These are phyloP conservation scores for Coffea canephora DNA, from an alignment of 257 asterid species.

Conservation along the genomic window DNA sequence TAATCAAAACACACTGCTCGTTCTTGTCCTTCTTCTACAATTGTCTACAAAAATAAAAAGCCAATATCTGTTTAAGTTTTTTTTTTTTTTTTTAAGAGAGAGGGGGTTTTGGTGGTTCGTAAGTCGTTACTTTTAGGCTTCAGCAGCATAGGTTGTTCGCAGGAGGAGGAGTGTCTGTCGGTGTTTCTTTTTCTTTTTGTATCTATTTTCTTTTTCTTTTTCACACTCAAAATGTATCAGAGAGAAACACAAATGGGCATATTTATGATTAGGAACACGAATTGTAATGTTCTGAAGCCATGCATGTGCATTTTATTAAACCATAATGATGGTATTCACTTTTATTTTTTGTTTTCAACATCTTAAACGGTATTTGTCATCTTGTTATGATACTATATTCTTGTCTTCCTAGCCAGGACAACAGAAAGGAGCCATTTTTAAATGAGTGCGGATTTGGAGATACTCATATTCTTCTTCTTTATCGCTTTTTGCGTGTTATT, in stretches of 20 bases:
- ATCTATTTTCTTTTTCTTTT: background rate
- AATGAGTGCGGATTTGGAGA: slow-evolving; percentile 50
- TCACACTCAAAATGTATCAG: background rate
- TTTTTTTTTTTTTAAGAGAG: too few species aligned
- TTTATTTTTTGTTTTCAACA: background rate
- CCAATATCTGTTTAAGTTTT: background rate
- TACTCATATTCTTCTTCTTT: slow-evolving; percentile 16
- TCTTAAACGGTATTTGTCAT: slow-evolving; percentile 30
- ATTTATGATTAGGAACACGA: background rate
- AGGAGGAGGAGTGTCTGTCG: background rate
- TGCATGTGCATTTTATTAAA: slow-evolving; percentile 12
- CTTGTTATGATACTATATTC: slow-evolving; percentile 39
- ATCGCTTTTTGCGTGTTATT: background rate
- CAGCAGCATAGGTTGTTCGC: background rate
- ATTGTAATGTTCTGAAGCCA: background rate
- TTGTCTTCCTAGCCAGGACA: slow-evolving; percentile 45
- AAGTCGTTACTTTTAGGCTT: slow-evolving; percentile 9
- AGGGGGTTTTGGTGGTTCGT: background rate
- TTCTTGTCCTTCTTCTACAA: background rate
- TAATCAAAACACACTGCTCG: background rate
- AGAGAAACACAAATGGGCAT: background rate
- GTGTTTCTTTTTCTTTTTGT: background rate
- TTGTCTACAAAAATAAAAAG: background rate
- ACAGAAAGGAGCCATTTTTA: slow-evolving; percentile 50
- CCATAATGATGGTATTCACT: slow-evolving; percentile 3